Base-by-base conservation (phyloP, 257 asterid genomes). In the Mitragyna speciosa region DNA sequence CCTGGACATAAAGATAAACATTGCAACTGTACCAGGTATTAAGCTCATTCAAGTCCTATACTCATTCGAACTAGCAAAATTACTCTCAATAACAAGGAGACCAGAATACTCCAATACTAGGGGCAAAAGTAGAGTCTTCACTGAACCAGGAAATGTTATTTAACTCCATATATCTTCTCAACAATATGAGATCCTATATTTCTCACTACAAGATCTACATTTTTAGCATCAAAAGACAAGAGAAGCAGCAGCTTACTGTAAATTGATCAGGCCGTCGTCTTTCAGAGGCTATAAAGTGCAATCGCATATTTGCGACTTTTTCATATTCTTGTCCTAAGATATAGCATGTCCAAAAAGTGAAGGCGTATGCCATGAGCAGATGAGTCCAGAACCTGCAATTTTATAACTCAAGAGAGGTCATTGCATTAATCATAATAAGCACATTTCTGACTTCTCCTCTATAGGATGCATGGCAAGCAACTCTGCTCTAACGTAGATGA, bases 291-390 rank as follows among this genome's bases (percentile, higher is more conserved):
- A 96, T 91, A 83, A 93, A 96, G 88, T 94, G 98, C 77, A 94
- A 82, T 31, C 98, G 97, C 99, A 92, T 91, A 15, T 72, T 45
- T 36, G 97, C 89, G 64, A 94, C 77, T 43, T 72, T 90, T 76
- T 80, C 95, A 82, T 94, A 94, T 83, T 96, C 98, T 24, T 79
- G 88, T 52, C 61, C 66, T 82, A 94, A 84, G 83, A 93, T 83
- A 86, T 88, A 96, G 87, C 99, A 96, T 47, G 97, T 88, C 99
- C 99, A 96, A 82, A 94, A 86, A 31, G 98, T 92, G 84, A 96
- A 90, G 68, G 92, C 97, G 83, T 96, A 96, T 19, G 97, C 98
- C 97, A 96, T 89, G 61, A 92, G 83, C 20, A 90, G 82, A 87
- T 96, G 99, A 83, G 99, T 82, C 98, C 99, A 94, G 86, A 96